Evolutionary conservation across 2,329 filamentous ascomycete species (phyloP), one percentile per base, ranked within the genome.

Genomic region (Furcasterigmium furcatum): DNA sequence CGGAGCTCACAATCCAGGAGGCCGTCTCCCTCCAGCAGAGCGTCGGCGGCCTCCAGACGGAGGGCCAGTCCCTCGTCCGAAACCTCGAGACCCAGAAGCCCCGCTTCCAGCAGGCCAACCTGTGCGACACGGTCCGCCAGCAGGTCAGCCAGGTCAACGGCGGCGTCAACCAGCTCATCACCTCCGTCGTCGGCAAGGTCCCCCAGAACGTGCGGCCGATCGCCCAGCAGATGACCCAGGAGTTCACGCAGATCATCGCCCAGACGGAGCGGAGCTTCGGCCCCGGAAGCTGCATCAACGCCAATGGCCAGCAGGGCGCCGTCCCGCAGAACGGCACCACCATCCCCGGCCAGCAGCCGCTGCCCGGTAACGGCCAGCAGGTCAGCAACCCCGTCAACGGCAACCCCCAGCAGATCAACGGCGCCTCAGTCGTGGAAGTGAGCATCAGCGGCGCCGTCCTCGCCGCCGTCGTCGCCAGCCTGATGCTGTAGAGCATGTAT

Each of bases 161-260:
- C 3, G 50, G 49, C 44, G 56, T 58, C 4, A 36, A 57, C 46
- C 46, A 44, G n/a, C 59, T 64, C 20, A 63, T 62, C 45, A 46
- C 56, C n/a, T 45, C 59, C 27, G 51, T 61, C 30, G 55, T 64
- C 18, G 21, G 22, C 42, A 63, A 63, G 55, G 56, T 63, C 2
- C 61, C 61, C 24, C 42, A 49, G 16, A 55, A 49, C 8, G 56
- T 56, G 14, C 62, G 61, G 53, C 25, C 39, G 19, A 52, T 64
- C 38, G 62, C 61, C 38, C 21, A 46, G 36, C 41, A 47, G 42
- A 55, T 64, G 13, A 56, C 60, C 10, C 41, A 40, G 4, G 48
- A 52, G 39, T 54, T 64, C 38, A 53, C 52, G 29, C 35, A 52
- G 32, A 51, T 54, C 25, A 52, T 64, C 9, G 18, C 38, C 39